Conservation (phyloP, 2,329 filamentous ascomycete species). For the Onygenales sp. region DNA sequence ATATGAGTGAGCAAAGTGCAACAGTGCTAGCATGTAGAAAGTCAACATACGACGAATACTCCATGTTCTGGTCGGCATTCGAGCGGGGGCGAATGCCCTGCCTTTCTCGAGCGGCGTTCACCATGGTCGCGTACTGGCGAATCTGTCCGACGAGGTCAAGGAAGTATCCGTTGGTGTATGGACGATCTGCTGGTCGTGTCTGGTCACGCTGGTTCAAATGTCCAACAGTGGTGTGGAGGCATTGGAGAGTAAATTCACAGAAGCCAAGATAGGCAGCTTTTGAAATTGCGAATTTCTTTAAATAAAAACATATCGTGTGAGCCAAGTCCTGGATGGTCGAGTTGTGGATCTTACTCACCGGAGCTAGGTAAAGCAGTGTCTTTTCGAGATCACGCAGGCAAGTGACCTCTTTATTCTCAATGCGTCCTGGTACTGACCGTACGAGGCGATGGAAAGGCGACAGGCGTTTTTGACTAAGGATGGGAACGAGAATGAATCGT, state of each 20-base stretch:
- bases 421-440: slow-evolving; percentile 66
- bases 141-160: slow-evolving; percentile 94
- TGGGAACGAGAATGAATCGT: slow-evolving; percentile 67
- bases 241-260: slow-evolving; percentile 81
- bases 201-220: slow-evolving; percentile 80
- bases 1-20: slow-evolving; percentile 7
- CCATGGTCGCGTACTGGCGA: slow-evolving; percentile 74
- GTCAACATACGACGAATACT: slow-evolving; percentile 38
- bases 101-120: slow-evolving; percentile 64
- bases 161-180: slow-evolving; percentile 94
- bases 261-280: slow-evolving; percentile 75
- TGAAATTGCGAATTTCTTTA: slow-evolving; percentile 63
- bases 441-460: slow-evolving; percentile 76
- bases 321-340: slow-evolving; percentile 54
- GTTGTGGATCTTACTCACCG: slow-evolving; percentile 64
- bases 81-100: slow-evolving; percentile 29
- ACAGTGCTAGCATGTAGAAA: neutral
- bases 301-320: slow-evolving; percentile 49
- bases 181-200: slow-evolving; percentile 71
- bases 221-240: slow-evolving; percentile 81
- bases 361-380: slow-evolving; percentile 80
- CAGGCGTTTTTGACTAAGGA: slow-evolving; percentile 62
- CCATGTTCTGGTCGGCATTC: slow-evolving; percentile 31
- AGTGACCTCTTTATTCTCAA: slow-evolving; percentile 74
- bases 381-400: slow-evolving; percentile 92